A percentile compares a stretch with the other conserved stretches of the same genome.
Evolutionary conservation across 106 monocot species (phyloP).

Genomic region (Gastrodia elata): DNA sequence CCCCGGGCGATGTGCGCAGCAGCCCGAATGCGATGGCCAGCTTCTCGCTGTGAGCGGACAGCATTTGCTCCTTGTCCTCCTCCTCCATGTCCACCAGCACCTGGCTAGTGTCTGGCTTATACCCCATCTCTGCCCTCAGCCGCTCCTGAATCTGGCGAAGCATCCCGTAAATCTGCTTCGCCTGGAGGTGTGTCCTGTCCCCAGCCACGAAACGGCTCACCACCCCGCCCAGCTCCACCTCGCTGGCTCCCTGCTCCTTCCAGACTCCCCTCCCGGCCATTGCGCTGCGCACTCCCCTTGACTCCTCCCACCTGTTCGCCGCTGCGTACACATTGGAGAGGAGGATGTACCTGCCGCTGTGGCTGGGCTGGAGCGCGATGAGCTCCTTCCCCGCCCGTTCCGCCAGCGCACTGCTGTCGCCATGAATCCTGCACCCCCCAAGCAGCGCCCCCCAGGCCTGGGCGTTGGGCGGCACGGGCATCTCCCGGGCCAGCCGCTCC

Average conservation of each 20-base stretch:
- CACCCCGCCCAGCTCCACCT: constrained; percentile 35
- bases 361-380: constrained; percentile 37
- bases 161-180: constrained; percentile 16
- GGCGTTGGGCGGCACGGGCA: constrained; percentile 55
- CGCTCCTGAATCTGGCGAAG: constrained; percentile 18
- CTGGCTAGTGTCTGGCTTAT: constrained; percentile 24
- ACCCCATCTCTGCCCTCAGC: constrained; percentile 25
- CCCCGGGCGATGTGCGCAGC: constrained; percentile 5
- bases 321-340: constrained; percentile 51
- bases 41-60: constrained; percentile 33
- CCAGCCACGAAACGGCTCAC: constrained; percentile 42
- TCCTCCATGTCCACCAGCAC: constrained; percentile 30
- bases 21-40: constrained; percentile 34
- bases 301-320: constrained; percentile 38
- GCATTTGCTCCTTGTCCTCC: constrained; percentile 26
- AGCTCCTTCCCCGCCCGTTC: constrained; percentile 31
- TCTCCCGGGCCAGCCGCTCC: constrained; percentile 18
- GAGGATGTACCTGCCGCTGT: constrained; percentile 58
- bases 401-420: constrained; percentile 25
- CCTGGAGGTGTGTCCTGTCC: constrained; percentile 31
- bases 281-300: constrained; percentile 25
- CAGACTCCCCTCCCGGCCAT: constrained; percentile 27
- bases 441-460: constrained; percentile 46
- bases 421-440: constrained; percentile 47
- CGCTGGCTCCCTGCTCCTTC: constrained; percentile 41